Evolutionary conservation across 2,329 filamentous ascomycete species (phyloP).

Genomic region (Cordyceps cateniannulata): DNA sequence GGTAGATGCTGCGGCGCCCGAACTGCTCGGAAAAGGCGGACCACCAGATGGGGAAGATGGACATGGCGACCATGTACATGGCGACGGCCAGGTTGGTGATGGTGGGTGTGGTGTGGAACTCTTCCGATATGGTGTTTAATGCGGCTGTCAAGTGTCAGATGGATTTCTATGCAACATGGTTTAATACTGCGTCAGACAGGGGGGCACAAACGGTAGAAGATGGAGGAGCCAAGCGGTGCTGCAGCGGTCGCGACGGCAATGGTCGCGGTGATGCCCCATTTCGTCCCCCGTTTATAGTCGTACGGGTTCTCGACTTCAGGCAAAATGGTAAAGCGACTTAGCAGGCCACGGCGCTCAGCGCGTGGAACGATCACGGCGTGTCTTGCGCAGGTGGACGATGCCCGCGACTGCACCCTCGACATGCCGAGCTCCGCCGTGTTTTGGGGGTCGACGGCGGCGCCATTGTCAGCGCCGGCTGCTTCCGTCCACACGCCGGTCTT

Average conservation of each 20-base stretch:
- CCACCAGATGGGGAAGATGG: slow-evolving; percentile 75
- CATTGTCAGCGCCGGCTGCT: background rate
- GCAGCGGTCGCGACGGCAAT: slow-evolving; percentile 71
- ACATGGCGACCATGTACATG: slow-evolving; percentile 59
- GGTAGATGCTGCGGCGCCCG: slow-evolving; percentile 64
- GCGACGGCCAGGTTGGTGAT: slow-evolving; percentile 10
- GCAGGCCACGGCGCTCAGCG: slow-evolving; percentile 58
- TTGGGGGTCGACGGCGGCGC: background rate
- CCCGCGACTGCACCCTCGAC: slow-evolving; percentile 2
- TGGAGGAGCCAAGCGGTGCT: slow-evolving; percentile 76
- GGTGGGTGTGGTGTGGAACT: slow-evolving; percentile 4
- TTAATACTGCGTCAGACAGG: background rate
- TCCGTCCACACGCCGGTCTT: background rate
- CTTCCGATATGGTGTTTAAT: background rate
- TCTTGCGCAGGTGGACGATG: background rate
- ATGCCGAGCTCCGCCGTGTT: slow-evolving; percentile 2
- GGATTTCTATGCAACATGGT: background rate
- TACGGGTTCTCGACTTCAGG: slow-evolving; percentile 74
- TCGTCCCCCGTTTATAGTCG: slow-evolving; percentile 64
- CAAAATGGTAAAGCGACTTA: slow-evolving; percentile 63
- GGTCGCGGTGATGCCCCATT: slow-evolving; percentile 79
- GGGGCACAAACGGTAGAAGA: slow-evolving; percentile 65
- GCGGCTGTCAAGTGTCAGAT: background rate
- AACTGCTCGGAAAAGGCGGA: slow-evolving; percentile 64
- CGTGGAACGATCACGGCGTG: slow-evolving; percentile 34